Conservation (phyloP, 768 basidiomycete genomes). For the Xanthoconium purpureum region DNA sequence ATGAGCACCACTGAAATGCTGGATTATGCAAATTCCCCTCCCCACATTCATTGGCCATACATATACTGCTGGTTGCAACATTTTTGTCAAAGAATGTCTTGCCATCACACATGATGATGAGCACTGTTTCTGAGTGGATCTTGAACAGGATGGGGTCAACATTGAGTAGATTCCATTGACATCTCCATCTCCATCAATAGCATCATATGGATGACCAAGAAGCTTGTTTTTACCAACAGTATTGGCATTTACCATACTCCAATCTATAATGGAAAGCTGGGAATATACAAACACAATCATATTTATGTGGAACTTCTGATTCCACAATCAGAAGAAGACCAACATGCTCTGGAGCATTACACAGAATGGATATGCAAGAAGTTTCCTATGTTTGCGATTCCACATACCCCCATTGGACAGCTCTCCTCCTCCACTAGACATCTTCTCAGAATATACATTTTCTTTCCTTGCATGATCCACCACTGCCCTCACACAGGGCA, state of each 20-base stretch:
- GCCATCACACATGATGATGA: not conserved
- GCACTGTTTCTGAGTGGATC: not conserved
- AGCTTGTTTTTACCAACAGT: not conserved
- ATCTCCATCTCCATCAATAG: slow-evolving; percentile 7
- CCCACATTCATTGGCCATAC: not conserved
- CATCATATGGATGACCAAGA: not conserved
- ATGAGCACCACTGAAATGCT: not conserved
- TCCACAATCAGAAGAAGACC: slow-evolving; percentile 5
- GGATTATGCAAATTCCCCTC: not conserved
- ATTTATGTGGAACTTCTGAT: slow-evolving; percentile 10
- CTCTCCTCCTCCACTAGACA: not conserved
- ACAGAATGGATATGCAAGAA: slow-evolving; percentile 10
- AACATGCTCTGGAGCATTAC: fast-evolving
- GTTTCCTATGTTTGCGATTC: slow-evolving; percentile 5
- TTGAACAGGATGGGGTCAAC: not conserved
- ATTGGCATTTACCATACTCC: not conserved
- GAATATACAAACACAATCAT: slow-evolving; percentile 15
- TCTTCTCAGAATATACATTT: not conserved
- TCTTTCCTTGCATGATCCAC: slow-evolving; percentile 14
- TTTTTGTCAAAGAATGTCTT: not conserved
- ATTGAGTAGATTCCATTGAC: not conserved
- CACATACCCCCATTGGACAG: slow-evolving; percentile 2
- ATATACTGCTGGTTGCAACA: not conserved
- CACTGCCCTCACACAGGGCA: not conserved
- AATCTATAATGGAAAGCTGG: not conserved